A percentile compares a stretch with the other conserved stretches of the same genome.
These are phyloP conservation scores for Hydnomerulius pinastri DNA, from an alignment of 768 basidiomycete genomes.

Conservation along the genomic window DNA sequence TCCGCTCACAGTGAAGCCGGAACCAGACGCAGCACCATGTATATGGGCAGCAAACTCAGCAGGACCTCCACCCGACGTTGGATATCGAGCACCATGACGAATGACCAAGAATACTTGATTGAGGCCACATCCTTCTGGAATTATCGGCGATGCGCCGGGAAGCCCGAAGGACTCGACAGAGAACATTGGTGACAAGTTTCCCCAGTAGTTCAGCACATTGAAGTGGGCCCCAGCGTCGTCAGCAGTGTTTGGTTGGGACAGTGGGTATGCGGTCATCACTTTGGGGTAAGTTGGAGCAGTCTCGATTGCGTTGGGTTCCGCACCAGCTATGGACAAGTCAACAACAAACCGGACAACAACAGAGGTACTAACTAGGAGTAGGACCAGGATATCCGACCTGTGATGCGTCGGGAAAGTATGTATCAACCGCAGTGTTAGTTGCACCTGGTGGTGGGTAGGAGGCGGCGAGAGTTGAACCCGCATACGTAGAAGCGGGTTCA, in stretches of 20 bases:
- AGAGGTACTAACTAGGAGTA: conserved; percentile 43
- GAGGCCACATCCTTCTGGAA: conserved; percentile 49
- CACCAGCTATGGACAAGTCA: conserved; percentile 36
- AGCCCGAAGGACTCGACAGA: conserved; percentile 56
- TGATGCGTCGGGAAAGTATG: conserved; percentile 43
- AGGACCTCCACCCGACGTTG: conserved; percentile 32
- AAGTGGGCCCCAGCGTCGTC: conserved; percentile 38
- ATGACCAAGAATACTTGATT: conserved; percentile 45
- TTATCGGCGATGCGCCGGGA: conserved; percentile 43
- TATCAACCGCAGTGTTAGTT: conserved; percentile 33
- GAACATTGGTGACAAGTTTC: conserved; percentile 52
- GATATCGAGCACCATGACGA: conserved; percentile 47
- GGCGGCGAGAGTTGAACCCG: conserved; percentile 43
- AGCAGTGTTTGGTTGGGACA: conserved; percentile 40
- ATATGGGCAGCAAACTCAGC: conserved; percentile 31
- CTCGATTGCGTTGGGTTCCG: conserved; percentile 41
- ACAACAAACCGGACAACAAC: not conserved
- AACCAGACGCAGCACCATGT: conserved; percentile 20
- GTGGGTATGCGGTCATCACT: conserved; percentile 41
- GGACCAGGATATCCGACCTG: conserved; percentile 50
- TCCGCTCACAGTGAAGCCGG: conserved; percentile 36
- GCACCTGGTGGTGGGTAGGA: conserved; percentile 44
- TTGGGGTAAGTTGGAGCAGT: conserved; percentile 44
- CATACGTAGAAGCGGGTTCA: conserved; percentile 38
- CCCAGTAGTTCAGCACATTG: conserved; percentile 47